Evolutionary conservation across 106 monocot species (phyloP).

Genomic region (Ottelia alismoides): DNA sequence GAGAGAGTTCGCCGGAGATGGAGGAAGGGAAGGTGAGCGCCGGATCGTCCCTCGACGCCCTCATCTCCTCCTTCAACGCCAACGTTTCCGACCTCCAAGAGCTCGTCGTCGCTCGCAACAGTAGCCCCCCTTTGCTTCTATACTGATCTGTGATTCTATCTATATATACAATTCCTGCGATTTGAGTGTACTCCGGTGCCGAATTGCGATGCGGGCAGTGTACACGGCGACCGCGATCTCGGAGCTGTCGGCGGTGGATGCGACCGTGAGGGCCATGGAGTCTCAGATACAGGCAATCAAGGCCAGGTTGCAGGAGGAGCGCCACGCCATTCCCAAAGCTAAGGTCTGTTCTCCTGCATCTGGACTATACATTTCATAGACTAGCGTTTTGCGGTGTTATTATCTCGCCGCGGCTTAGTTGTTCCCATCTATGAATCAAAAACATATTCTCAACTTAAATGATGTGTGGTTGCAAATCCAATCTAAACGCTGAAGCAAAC

Average conservation of each 20-base stretch:
- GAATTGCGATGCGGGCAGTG: slow-evolving; percentile 24
- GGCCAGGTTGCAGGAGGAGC: slow-evolving; percentile 63
- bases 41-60: slow-evolving; percentile 55
- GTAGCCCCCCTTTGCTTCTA: slow-evolving; percentile 16
- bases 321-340: slow-evolving; percentile 63
- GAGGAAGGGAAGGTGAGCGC: slow-evolving; percentile 35
- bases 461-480: no score
- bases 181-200: not conserved
- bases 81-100: slow-evolving; percentile 73
- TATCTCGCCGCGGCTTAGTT: no score
- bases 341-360: slow-evolving; percentile 27
- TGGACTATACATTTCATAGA: no score
- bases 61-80: slow-evolving; percentile 57
- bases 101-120: slow-evolving; percentile 82
- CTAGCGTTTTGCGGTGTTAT: no score
- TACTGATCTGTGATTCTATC: not conserved
- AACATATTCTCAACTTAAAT: no score
- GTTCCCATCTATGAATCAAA: no score
- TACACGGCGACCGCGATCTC: slow-evolving; percentile 43
- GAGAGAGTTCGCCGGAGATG: no score
- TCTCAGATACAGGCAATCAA: slow-evolving; percentile 66
- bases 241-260: slow-evolving; percentile 60
- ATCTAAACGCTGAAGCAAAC: no score
- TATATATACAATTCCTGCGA: not conserved
- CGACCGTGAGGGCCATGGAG: slow-evolving; percentile 56